Percentiles rank a stretch among this genome's conserved stretches.
Conservation (phyloP, 306 rosid species). For the Alnus glutinosa region DNA sequence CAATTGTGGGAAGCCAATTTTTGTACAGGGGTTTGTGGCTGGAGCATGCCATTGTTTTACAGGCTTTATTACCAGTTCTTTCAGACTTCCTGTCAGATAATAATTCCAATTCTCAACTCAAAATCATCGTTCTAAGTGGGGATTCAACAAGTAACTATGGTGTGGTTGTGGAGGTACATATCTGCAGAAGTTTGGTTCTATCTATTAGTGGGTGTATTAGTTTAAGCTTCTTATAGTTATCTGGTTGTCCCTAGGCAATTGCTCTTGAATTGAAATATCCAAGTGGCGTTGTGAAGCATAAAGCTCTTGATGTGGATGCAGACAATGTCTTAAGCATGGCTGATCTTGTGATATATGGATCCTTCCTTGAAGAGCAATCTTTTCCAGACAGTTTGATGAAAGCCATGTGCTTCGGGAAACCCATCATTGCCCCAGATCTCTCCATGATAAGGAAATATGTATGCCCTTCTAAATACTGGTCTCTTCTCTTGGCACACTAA, state of each 20-base stretch:
- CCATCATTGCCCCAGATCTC: conserved; percentile 84
- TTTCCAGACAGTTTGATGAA: conserved; percentile 80
- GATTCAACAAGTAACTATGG: conserved; percentile 73
- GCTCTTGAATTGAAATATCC: conserved; percentile 79
- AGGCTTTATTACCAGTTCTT: conserved; percentile 70
- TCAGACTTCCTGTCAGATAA: conserved; percentile 45
- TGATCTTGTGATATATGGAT: conserved; percentile 83
- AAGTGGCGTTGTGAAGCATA: conserved; percentile 63
- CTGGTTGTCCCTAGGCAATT: conserved; percentile 58
- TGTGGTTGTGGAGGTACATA: conserved; percentile 66
- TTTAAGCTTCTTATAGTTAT: conserved; percentile 32
- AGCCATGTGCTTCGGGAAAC: conserved; percentile 93
- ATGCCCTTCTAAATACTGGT: conserved; percentile 31
- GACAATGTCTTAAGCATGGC: conserved; percentile 58
- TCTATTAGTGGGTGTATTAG: conserved; percentile 27
- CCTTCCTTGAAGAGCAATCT: conserved; percentile 76
- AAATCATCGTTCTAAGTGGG: conserved; percentile 67
- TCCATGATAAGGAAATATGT: conserved; percentile 80
- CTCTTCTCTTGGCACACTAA: conserved; percentile 14
- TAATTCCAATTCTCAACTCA: conserved; percentile 49
- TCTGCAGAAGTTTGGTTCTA: conserved; percentile 15
- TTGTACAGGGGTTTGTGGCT: conserved; percentile 88
- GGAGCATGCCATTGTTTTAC: conserved; percentile 85
- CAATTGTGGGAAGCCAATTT: conserved; percentile 87
- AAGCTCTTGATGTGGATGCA: conserved; percentile 58